Evolutionary conservation across 148 eudicot genomes (phyloP).

Genomic region (Amaranthus cruentus): DNA sequence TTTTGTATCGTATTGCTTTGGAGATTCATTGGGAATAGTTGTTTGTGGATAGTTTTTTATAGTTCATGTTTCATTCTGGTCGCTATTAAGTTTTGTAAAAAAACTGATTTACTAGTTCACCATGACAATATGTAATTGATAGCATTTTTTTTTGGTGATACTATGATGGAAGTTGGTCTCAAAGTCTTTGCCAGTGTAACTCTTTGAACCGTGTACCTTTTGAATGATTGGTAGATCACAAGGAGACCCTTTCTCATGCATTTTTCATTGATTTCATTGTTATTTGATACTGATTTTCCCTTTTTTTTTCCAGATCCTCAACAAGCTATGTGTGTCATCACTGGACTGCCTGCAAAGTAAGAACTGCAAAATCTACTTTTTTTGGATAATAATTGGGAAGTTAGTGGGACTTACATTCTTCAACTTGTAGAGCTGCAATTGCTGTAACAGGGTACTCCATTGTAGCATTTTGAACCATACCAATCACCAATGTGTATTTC

Average conservation of each 20-base stretch:
- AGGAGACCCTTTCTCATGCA: not conserved
- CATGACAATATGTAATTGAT: not conserved
- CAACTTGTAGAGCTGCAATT: not conserved
- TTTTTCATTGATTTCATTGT: not conserved
- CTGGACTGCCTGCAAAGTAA: slow-evolving; percentile 88
- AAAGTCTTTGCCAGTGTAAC: not conserved
- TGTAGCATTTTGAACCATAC: not conserved
- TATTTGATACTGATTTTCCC: slow-evolving; percentile 13
- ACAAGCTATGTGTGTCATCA: slow-evolving; percentile 66
- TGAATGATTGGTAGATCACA: not conserved
- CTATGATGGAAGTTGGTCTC: not conserved
- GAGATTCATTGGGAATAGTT: not conserved
- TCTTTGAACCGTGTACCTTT: not conserved
- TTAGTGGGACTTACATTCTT: not conserved
- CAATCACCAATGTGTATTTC: not conserved
- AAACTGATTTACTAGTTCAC: not conserved
- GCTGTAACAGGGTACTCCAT: not conserved
- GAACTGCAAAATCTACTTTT: slow-evolving; percentile 13
- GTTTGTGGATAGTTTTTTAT: not conserved
- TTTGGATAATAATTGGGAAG: not conserved
- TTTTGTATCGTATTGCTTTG: not conserved
- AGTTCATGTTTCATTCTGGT: not conserved
- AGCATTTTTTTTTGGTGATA: not conserved
- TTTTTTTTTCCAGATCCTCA: slow-evolving; percentile 59
- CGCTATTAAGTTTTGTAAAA: not conserved